Conservation (phyloP, 2,329 filamentous ascomycete genomes). For the Fusarium gaditjirri region DNA sequence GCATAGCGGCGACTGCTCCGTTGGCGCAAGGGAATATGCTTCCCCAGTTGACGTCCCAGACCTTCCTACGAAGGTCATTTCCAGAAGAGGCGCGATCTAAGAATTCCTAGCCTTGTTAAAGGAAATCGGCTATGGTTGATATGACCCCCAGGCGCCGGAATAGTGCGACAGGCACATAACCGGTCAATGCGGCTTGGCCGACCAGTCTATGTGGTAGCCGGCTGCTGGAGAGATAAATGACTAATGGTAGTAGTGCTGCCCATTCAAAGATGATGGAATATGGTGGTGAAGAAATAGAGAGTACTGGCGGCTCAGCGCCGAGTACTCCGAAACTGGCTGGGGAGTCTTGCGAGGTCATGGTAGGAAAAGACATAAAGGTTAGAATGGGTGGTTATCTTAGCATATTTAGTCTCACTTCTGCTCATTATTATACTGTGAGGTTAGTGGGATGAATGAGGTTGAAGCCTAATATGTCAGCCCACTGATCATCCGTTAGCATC, state of each 20-base stretch:
- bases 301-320: not conserved
- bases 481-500: not conserved
- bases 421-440: not conserved
- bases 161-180: not conserved
- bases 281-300: not conserved
- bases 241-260: not conserved
- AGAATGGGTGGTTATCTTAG: accelerated
- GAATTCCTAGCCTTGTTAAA: not conserved
- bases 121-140: not conserved
- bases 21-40: not conserved
- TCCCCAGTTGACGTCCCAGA: not conserved
- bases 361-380: not conserved
- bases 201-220: not conserved
- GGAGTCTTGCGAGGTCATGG: not conserved
- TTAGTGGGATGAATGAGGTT: accelerated
- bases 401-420: not conserved
- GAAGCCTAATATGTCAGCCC: not conserved
- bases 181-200: not conserved
- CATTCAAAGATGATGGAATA: not conserved
- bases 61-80: not conserved
- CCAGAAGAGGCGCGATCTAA: not conserved
- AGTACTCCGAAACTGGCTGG: not conserved
- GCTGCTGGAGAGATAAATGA: not conserved
- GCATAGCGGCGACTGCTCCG: not conserved
- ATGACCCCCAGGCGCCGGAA: not conserved